Conservation (phyloP, 1,139 yeast species). For the Suhomyces choctaworum region DNA sequence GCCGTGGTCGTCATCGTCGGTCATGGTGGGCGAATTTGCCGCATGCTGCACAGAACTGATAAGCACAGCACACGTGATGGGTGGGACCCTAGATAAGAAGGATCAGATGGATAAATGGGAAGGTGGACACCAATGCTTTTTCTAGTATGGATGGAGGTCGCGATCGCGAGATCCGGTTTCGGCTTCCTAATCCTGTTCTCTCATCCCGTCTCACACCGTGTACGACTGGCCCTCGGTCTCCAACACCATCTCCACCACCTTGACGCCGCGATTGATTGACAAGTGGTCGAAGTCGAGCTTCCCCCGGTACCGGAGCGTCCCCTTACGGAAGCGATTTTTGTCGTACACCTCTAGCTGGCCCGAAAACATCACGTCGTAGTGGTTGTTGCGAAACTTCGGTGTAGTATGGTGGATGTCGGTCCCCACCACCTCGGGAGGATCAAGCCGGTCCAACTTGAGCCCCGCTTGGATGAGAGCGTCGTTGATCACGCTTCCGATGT, state of each 20-base stretch:
- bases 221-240: conserved; percentile 4
- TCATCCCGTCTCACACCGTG: too few species aligned
- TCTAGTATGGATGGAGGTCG: too few species aligned
- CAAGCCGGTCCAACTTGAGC: conserved; percentile 27
- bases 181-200: too few species aligned
- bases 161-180: too few species aligned
- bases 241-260: conserved; percentile 16
- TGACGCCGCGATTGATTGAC: conserved; percentile 34
- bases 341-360: conserved; percentile 27
- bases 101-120: too few species aligned
- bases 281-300: conserved; percentile 36
- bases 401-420: conserved; percentile 22
- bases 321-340: conserved; percentile 19
- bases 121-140: too few species aligned
- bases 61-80: too few species aligned
- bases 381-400: conserved; percentile 18
- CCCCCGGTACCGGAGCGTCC: conserved; percentile 29
- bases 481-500: conserved; percentile 21
- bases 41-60: too few species aligned
- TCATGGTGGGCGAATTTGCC: too few species aligned
- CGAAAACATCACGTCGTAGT: conserved; percentile 26
- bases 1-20: too few species aligned
- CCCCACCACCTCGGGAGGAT: conserved; percentile 9
- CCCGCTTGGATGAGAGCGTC: conserved; percentile 27
- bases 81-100: too few species aligned